A percentile compares a stretch with the other conserved stretches of the same genome.
phyloP scores from a whole-genome alignment of 768 basidiomycete species.

The Suillus luteus region DNA sequence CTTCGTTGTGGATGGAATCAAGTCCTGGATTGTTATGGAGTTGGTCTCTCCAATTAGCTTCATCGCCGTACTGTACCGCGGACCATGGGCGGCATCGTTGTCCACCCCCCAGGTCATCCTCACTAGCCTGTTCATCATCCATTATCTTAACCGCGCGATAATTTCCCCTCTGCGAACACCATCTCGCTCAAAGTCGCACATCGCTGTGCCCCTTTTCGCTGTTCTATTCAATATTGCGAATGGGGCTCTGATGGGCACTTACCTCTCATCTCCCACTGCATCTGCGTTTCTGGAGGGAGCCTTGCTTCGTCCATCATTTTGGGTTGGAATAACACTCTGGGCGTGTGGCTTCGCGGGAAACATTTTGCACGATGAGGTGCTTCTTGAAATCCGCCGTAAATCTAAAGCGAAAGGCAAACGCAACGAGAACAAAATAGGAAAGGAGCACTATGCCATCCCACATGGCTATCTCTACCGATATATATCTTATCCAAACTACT shows the following conservation, averaged over 20 bases:
- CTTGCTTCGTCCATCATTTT: conserved; percentile 49
- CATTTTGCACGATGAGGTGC: conserved; percentile 86
- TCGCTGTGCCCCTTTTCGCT: conserved; percentile 58
- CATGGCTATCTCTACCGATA: conserved; percentile 73
- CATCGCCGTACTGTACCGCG: conserved; percentile 47
- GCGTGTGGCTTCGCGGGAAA: conserved; percentile 74
- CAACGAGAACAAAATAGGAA: conserved; percentile 25
- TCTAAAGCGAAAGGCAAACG: conserved; percentile 42
- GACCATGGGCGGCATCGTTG: conserved; percentile 46
- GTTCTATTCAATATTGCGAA: conserved; percentile 72
- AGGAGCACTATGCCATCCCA: conserved; percentile 77
- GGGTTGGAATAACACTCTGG: conserved; percentile 69
- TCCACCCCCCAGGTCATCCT: conserved; percentile 51
- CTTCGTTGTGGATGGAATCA: conserved; percentile 59
- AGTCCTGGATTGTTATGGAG: conserved; percentile 81
- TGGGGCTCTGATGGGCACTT: conserved; percentile 60
- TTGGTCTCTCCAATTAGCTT: conserved; percentile 61
- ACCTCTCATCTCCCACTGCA: conserved; percentile 61
- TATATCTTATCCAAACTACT: conserved; percentile 91
- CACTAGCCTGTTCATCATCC: conserved; percentile 59
- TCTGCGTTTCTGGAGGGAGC: conserved; percentile 42
- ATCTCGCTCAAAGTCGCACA: conserved; percentile 72
- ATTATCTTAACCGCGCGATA: conserved; percentile 86
- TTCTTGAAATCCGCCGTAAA: conserved; percentile 77
- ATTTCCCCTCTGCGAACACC: conserved; percentile 82